Base-by-base conservation (phyloP, 1,139 yeast genomes). In the Yamadazyma buinensis region DNA sequence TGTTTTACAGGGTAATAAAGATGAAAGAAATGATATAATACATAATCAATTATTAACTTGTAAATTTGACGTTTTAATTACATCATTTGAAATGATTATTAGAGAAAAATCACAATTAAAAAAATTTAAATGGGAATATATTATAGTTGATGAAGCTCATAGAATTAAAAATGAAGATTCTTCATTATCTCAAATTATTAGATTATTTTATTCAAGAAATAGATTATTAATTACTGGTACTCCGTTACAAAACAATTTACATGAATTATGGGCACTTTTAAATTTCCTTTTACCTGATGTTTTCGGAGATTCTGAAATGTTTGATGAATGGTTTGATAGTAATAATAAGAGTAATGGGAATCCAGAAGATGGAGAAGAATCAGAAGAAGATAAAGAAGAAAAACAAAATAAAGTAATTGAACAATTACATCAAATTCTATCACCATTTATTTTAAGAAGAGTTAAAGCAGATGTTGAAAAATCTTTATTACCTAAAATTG, bases 141-240 rank as follows among this genome's bases (percentile, higher is more conserved):
- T 92, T 37, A 77, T 92, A 18, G 90, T 92, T 28, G 98, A 92
- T 62, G 98, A 92, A 59, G 98, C 97, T 2, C 98, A 92, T 55
- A 75, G 97, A 54, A 90, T 92, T 54, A 92, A 92, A 55, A 92
- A 92, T 56, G 97, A 92, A 56, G 95, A 85, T 52, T 80, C 94
- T 34, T 78, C 94, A 37, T 68, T 92, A 37, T 87, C 96, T 1
- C 96, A 88, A 57, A 88, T 92, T 42, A 82, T 92, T 37, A 76
- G 97, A 44, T 65, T 87, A 32, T 88, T 92, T 52, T 82, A 84
- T 52, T 86, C 97, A 5, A 75, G 84, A 39, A 87, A 86, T 54
- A 68, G 98, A 45, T 66, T 92, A 33, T 65, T 92, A 36, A 90
- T 92, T 39, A 92, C 98, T 0, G 98, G 98, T 48, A 92, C 98